Conservation (phyloP, 257 asterid species). For the Nyctanthes arbortristis region DNA sequence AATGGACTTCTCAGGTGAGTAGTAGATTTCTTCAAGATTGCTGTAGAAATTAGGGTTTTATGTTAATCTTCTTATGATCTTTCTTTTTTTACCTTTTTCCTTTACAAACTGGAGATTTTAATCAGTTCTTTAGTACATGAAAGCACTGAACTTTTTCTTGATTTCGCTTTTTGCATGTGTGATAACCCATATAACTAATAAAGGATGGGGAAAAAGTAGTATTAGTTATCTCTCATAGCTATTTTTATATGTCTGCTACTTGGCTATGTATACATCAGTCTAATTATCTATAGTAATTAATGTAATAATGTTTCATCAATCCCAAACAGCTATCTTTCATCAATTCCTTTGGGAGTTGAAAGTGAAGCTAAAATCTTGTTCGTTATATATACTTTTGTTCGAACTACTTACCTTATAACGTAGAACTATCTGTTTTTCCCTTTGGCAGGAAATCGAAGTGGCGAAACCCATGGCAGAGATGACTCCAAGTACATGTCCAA, state of each 20-base stretch:
- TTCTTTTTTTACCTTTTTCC: background rate
- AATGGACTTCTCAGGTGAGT: constrained; percentile 72
- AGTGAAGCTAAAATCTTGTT: too few species aligned
- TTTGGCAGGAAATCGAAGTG: constrained; percentile 62
- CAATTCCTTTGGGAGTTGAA: constrained; percentile 7
- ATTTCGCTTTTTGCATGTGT: constrained; percentile 30
- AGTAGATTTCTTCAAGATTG: background rate
- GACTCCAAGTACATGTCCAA: constrained; percentile 38
- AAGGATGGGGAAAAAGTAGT: constrained; percentile 28
- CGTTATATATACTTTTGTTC: too few species aligned
- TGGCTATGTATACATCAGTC: background rate
- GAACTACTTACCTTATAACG: too few species aligned
- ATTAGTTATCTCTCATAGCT: constrained; percentile 10
- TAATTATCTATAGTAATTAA: too few species aligned
- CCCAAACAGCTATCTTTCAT: constrained; percentile 3
- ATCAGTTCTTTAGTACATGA: constrained; percentile 22
- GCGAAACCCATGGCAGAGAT: constrained; percentile 47
- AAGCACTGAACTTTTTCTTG: constrained; percentile 31
- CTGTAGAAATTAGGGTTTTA: background rate
- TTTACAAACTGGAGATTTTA: constrained; percentile 16
- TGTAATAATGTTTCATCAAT: constrained; percentile 15
- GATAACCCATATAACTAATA: constrained; percentile 6
- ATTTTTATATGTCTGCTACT: background rate
- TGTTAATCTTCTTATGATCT: background rate
- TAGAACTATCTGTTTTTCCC: too few species aligned